Evolutionary conservation across 805 yeast genomes (phyloP).

Genomic region (Brettanomyces anomalus): DNA sequence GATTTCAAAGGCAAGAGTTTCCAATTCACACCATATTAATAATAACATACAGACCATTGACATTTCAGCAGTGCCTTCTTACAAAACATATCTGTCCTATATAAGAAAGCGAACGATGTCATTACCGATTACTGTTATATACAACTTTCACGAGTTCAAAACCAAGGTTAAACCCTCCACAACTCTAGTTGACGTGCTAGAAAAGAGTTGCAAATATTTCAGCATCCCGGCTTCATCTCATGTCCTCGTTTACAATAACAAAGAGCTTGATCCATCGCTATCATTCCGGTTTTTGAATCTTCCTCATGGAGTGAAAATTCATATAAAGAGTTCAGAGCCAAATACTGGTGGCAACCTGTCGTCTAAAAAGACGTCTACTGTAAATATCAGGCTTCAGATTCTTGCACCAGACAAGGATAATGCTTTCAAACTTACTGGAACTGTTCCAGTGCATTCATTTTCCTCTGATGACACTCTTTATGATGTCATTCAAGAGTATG

Average conservation of each 20-base stretch:
- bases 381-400: constrained; percentile 7
- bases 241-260: neutral
- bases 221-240: constrained; percentile 17
- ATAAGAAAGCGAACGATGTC: constrained; percentile 8
- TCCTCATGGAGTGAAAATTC: constrained; percentile 35
- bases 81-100: no score
- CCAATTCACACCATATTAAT: no score
- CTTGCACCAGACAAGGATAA: constrained; percentile 5
- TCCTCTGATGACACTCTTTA: neutral
- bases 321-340: constrained; percentile 11
- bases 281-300: constrained; percentile 35
- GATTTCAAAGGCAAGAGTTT: no score
- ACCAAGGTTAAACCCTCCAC: constrained; percentile 28
- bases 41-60: no score
- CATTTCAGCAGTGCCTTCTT: no score
- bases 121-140: constrained; percentile 29
- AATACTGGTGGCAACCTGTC: neutral
- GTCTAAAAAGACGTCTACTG: neutral
- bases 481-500: constrained; percentile 1
- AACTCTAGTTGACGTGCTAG: constrained; percentile 28
- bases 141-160: constrained; percentile 27
- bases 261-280: constrained; percentile 24
- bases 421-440: neutral
- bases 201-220: constrained; percentile 28
- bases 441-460: constrained; percentile 3